Evolutionary conservation across 2,329 filamentous ascomycete species (phyloP), one percentile per base, ranked within the genome.

Genomic region (Penicillium sp.): DNA sequence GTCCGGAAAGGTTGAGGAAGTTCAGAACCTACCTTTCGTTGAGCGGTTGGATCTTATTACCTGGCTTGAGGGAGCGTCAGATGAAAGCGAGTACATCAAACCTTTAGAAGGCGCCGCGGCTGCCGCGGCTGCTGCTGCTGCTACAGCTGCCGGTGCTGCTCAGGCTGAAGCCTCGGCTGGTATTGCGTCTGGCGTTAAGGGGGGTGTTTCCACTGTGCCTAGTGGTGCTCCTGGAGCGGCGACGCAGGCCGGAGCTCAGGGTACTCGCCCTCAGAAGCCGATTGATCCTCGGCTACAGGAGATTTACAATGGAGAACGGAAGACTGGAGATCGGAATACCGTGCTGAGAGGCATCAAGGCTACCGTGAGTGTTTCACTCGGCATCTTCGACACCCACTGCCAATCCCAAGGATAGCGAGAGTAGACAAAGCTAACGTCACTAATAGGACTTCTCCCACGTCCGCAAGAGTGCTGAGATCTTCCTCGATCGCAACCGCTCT

Each of bases 61-160:
- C 19, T 99, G 92, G 91, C 80, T 99, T 53, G 91, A 93, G 70
- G 93, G 93, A 39, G 91, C 91, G 48, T 90, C 89, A 50, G 90
- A 93, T 70, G 91, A 96, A 70, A 93, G 89, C 74, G 93, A 98
- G 73, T 95, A 93, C 73, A 96, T 99, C 77, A 92, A 90, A 75
- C 88, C 91, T 9, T 75, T 96, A 50, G 89, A 89, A 26, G 87
- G 87, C 22, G 89, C 80, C 27, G 77, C 83, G 0, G 68, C 71
- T 2, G 71, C 65, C 10, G 66, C 67, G n/a, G 79, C 78, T 3
- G 74, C 74, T 13, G 77, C 77, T 16, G 66, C 77, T n/a, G 66
- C 67, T 1, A 67, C 65, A 2, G 68, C 68, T 14, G 79, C 79
- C 1, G 75, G 75, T 22, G 77, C 74, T 5, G 70, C 70, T 45